Base-by-base conservation (phyloP, 2,329 filamentous ascomycete genomes). In the Aphanoascus verrucosus region DNA sequence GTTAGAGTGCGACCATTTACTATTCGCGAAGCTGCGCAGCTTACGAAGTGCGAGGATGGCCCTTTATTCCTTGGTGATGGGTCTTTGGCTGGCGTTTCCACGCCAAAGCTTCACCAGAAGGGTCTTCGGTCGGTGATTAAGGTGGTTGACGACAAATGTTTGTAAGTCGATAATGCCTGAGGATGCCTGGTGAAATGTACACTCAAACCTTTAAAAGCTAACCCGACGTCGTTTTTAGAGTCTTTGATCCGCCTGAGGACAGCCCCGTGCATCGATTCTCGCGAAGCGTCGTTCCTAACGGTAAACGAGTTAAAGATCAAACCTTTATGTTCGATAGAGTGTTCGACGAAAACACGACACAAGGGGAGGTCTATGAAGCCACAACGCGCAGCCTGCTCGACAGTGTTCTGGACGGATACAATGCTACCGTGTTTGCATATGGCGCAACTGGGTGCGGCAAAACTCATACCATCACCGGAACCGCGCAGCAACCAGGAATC, bases 371-470 rank as follows among this genome's bases (percentile, higher is more conserved):
- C 1, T 98, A 97, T 75, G 93, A 97, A 69, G 80, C 87, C 12
- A 97, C 93, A 0, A 95, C 91, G 1, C 86, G 85, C 68, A 81
- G 75, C 53, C 79, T 98, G n/a, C 80, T 98, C 57, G 91, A 97
- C 67, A 96, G 85, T 66, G 90, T 98, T 14, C 77, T 98, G 55
- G 90, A 98, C 61, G 93, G 93, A 60, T 98, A 96, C 77, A 98
- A 98, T 75, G 93, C 93, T 46, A 98, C 93, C 0, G 93, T 98
- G 3, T 98, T 98, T 67, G 93, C 93, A 48, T 98, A 98, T 69
- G 93, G 93, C 61, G 93, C 93, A 38, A 98, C 93, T 0, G 93
- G 93, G 38, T 98, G 93, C 69, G 93, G 93, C 69, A 98, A 98
- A 74, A 98, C 93, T 20, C 93, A 98, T 69, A 98, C 93, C 8